Evolutionary conservation across 1,139 yeast species (phyloP).

Genomic region (Lizanozyma gosingica): DNA sequence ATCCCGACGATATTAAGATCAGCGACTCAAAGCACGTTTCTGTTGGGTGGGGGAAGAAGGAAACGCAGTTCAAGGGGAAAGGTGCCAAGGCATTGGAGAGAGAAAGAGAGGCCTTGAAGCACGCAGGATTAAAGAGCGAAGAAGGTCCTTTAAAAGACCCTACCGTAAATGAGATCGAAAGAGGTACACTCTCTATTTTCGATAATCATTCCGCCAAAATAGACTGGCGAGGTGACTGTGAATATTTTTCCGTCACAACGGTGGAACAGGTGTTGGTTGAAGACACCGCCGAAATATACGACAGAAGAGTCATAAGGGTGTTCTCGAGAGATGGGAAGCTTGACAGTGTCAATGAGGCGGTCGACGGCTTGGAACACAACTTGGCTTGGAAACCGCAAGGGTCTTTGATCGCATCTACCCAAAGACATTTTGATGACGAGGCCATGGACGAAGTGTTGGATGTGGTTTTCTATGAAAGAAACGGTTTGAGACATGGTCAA

Average conservation of each 20-base stretch:
- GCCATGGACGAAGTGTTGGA: constrained; percentile 38
- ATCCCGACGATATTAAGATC: constrained; percentile 51
- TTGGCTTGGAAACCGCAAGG: constrained; percentile 93
- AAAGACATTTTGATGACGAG: constrained; percentile 45
- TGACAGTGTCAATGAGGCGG: constrained; percentile 86
- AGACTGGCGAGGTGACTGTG: constrained; percentile 96
- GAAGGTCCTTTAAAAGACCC: constrained; percentile 66
- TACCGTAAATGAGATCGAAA: constrained; percentile 71
- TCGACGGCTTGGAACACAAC: constrained; percentile 65
- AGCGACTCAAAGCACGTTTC: constrained; percentile 77
- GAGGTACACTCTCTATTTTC: constrained; percentile 51
- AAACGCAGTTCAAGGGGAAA: constrained; percentile 92
- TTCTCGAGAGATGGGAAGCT: constrained; percentile 71
- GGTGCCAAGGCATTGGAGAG: constrained; percentile 83
- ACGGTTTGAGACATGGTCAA: constrained; percentile 88
- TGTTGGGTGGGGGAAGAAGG: constrained; percentile 98
- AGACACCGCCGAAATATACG: constrained; percentile 27
- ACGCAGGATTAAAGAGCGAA: constrained; percentile 61
- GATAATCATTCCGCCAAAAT: constrained; percentile 41
- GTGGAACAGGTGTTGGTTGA: constrained; percentile 43
- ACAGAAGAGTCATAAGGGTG: constrained; percentile 76
- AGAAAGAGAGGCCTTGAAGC: constrained; percentile 48
- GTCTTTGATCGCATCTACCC: constrained; percentile 74
- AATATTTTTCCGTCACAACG: constrained; percentile 62
- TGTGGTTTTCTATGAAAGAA: constrained; percentile 80